Evolutionary conservation across 73 alveolate species (phyloP).

Genomic region (Blepharisma stoltei): DNA sequence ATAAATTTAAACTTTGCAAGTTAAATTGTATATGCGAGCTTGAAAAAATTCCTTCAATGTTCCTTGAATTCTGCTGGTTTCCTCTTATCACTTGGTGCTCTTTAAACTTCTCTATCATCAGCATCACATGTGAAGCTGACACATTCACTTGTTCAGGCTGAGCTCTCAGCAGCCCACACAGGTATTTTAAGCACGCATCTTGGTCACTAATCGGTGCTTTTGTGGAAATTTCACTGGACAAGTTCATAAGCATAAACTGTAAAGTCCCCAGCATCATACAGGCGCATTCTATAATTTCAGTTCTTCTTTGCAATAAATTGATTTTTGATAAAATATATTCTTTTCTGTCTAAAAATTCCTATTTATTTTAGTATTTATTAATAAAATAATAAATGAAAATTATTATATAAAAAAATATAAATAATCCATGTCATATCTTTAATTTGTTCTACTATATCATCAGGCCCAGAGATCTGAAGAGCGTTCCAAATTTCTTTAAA

Average conservation of each 20-base stretch:
- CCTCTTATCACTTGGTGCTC: slow-evolving; percentile 12
- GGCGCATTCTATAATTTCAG: slow-evolving; percentile 22
- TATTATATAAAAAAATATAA: no score
- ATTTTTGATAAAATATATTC: background rate
- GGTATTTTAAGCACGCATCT: background rate
- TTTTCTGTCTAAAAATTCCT: no score
- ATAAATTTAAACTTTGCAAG: slow-evolving; percentile 1
- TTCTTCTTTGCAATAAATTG: slow-evolving; percentile 11
- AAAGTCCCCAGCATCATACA: slow-evolving; percentile 16
- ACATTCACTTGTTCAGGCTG: slow-evolving; percentile 18
- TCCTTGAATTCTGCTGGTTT: background rate
- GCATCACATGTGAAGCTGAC: background rate
- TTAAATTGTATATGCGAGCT: background rate
- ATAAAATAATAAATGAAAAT: no score
- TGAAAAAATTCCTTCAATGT: slow-evolving; percentile 9
- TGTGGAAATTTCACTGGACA: background rate
- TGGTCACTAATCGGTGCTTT: background rate
- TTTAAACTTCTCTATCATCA: slow-evolving; percentile 28
- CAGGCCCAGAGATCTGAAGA: background rate
- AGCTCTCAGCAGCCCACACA: slow-evolving; percentile 16
- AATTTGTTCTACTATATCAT: background rate
- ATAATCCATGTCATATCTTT: slow-evolving; percentile 5
- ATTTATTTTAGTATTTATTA: no score
- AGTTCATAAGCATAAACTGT: background rate
- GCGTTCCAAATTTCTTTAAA: slow-evolving; percentile 2